Evolutionary conservation across 305 asterid species (phyloP).

Genomic region (Fraxinus angustifolia): DNA sequence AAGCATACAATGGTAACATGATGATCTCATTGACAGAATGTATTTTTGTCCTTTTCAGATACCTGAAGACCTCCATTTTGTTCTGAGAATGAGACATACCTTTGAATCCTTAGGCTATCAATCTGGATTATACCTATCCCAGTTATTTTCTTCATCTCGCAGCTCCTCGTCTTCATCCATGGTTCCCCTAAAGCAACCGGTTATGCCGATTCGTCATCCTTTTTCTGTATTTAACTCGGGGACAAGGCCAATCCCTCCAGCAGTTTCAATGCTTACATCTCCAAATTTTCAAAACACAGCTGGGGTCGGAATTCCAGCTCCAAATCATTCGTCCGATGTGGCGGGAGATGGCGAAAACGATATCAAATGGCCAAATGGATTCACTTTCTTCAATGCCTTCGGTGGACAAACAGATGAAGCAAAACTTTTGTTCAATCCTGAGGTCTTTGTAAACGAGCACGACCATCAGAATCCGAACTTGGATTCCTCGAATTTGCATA

Average conservation of each 20-base stretch:
- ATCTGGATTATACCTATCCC: slow-evolving; percentile 90
- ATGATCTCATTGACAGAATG: slow-evolving; percentile 1
- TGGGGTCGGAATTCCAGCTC: slow-evolving; percentile 35
- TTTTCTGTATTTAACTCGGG: slow-evolving; percentile 72
- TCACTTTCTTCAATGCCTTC: slow-evolving; percentile 56
- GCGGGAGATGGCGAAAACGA: slow-evolving; percentile 37
- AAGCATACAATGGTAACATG: not conserved
- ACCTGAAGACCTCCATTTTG: slow-evolving; percentile 94
- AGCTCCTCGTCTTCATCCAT: slow-evolving; percentile 50
- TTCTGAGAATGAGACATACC: slow-evolving; percentile 94
- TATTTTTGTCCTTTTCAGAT: slow-evolving; percentile 40
- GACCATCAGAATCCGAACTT: slow-evolving; percentile 35
- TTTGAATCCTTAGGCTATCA: slow-evolving; percentile 92
- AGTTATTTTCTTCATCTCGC: slow-evolving; percentile 77
- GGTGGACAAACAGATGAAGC: slow-evolving; percentile 70
- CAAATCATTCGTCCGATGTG: slow-evolving; percentile 49
- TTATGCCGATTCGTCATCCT: slow-evolving; percentile 56
- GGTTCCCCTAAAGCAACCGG: slow-evolving; percentile 59
- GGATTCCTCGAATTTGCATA: slow-evolving; percentile 38
- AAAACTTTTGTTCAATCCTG: slow-evolving; percentile 67
- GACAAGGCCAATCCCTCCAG: slow-evolving; percentile 49
- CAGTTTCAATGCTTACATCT: slow-evolving; percentile 42
- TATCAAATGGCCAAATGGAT: slow-evolving; percentile 53
- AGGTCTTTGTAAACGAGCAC: slow-evolving; percentile 38
- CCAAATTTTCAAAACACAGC: slow-evolving; percentile 52